Evolutionary conservation across 164 flowering plant species (phyloP).

Genomic region (Umbellularia californica): DNA sequence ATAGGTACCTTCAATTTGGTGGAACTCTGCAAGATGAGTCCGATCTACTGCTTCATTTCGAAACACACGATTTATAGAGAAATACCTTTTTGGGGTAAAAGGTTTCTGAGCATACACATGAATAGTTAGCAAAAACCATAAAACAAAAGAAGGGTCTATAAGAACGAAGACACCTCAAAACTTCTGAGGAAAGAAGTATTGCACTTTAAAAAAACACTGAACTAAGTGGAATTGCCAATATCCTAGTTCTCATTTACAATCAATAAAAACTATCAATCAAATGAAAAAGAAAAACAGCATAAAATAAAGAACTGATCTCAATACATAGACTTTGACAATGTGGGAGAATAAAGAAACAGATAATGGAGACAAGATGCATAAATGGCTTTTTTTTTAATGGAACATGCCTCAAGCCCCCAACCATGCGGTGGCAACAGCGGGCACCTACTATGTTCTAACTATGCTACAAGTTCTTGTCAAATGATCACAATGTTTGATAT

Average conservation of each 20-base stretch:
- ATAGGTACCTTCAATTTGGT: slow-evolving; percentile 88
- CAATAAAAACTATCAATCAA: too few species aligned
- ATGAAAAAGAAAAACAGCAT: not conserved
- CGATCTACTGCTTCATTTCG: slow-evolving; percentile 99
- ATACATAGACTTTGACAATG: not conserved
- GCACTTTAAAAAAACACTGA: not conserved
- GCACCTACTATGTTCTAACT: too few species aligned
- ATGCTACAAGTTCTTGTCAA: too few species aligned
- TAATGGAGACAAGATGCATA: not conserved
- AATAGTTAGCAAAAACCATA: not conserved
- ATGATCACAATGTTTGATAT: too few species aligned
- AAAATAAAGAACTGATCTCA: too few species aligned
- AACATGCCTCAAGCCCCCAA: too few species aligned
- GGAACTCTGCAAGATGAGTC: slow-evolving; percentile 98
- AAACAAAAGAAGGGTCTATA: too few species aligned
- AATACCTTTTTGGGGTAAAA: slow-evolving; percentile 70
- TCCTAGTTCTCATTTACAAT: too few species aligned
- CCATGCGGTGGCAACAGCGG: too few species aligned
- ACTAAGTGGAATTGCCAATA: not conserved
- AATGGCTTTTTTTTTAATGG: too few species aligned
- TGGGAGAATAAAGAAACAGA: not conserved
- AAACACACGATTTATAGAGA: slow-evolving; percentile 95
- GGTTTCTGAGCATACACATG: slow-evolving; percentile 44
- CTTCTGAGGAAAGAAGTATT: too few species aligned
- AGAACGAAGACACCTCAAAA: too few species aligned